Percentiles rank a stretch among this genome's conserved stretches.
Conservation (phyloP, 2,329 filamentous ascomycete genomes). For the Fusarium nygamai region DNA sequence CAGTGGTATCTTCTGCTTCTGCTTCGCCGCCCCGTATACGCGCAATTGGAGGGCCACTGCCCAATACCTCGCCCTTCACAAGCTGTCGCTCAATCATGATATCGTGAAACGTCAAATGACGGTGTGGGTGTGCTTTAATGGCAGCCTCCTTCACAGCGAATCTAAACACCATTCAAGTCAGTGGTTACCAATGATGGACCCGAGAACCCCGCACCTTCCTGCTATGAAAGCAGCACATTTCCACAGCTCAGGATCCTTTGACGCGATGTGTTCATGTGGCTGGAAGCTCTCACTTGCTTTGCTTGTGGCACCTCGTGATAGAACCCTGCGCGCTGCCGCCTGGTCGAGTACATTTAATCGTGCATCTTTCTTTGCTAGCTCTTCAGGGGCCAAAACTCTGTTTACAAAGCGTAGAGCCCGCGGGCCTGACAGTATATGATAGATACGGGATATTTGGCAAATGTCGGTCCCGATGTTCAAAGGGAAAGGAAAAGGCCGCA, state of each 20-base stretch:
- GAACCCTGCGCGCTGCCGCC: not conserved
- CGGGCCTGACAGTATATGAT: constrained; percentile 61
- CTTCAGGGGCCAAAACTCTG: constrained; percentile 57
- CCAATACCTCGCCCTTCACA: constrained; percentile 40
- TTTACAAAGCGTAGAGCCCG: constrained; percentile 57
- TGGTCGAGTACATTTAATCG: constrained; percentile 27
- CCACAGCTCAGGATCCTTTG: constrained; percentile 45
- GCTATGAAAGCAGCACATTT: constrained; percentile 50
- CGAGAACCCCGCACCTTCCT: constrained; percentile 44
- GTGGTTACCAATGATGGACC: not conserved
- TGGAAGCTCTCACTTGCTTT: not conserved
- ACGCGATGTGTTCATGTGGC: not conserved
- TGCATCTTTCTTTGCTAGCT: constrained; percentile 39
- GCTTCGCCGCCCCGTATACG: constrained; percentile 49
- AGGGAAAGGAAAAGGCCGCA: constrained; percentile 68
- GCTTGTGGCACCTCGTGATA: not conserved
- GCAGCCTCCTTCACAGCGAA: constrained; percentile 81
- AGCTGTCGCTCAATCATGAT: constrained; percentile 57
- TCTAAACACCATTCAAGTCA: constrained; percentile 47
- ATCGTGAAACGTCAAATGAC: constrained; percentile 69
- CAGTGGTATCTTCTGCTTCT: constrained; percentile 60
- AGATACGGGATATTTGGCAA: constrained; percentile 74
- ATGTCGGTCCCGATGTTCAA: constrained; percentile 82
- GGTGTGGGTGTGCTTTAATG: constrained; percentile 75
- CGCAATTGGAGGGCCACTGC: constrained; percentile 57